A percentile compares a stretch with the other conserved stretches of the same genome.
These are phyloP conservation scores for Phaeotremella skinneri DNA, from an alignment of 768 basidiomycete genomes.

Conservation along the genomic window DNA sequence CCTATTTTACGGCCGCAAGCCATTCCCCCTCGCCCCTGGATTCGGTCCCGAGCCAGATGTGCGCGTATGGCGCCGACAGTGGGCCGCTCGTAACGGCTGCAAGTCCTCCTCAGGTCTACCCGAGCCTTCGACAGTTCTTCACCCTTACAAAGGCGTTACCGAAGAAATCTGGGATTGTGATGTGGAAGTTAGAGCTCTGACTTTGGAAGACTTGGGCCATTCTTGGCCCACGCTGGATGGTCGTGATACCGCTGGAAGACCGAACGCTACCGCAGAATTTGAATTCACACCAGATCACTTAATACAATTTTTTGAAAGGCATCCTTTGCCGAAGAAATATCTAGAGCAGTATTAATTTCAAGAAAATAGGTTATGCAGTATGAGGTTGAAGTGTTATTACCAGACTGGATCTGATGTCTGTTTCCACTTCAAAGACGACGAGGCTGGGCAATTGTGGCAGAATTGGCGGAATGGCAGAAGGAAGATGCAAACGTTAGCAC, in stretches of 20 bases:
- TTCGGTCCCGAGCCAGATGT: conserved; percentile 26
- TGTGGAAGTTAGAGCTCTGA: conserved; percentile 27
- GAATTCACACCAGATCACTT: conserved; percentile 23
- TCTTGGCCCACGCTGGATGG: conserved; percentile 39
- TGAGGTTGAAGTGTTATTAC: too few species aligned
- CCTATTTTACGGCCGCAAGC: conserved; percentile 26
- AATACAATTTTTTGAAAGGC: conserved; percentile 20
- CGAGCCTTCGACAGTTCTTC: conserved; percentile 5
- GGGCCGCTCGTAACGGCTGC: conserved; percentile 38
- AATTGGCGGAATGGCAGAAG: too few species aligned
- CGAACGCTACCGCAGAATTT: conserved; percentile 27
- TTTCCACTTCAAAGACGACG: too few species aligned
- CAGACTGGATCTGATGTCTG: too few species aligned
- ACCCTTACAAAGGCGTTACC: conserved; percentile 21
- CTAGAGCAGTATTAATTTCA: background rate
- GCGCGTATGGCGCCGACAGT: conserved; percentile 24
- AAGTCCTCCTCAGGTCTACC: conserved; percentile 1
- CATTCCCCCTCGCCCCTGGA: conserved; percentile 4
- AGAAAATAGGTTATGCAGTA: background rate
- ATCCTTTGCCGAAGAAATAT: conserved; percentile 16
- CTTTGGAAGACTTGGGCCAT: conserved; percentile 32
- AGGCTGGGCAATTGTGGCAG: too few species aligned
- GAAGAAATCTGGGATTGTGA: conserved; percentile 23
- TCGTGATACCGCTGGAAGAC: conserved; percentile 28
- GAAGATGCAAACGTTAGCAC: too few species aligned